Percentiles rank a stretch among this genome's conserved stretches.
Evolutionary conservation across 257 asterid species (phyloP).

Genomic region (Phtheirospermum japonicum): DNA sequence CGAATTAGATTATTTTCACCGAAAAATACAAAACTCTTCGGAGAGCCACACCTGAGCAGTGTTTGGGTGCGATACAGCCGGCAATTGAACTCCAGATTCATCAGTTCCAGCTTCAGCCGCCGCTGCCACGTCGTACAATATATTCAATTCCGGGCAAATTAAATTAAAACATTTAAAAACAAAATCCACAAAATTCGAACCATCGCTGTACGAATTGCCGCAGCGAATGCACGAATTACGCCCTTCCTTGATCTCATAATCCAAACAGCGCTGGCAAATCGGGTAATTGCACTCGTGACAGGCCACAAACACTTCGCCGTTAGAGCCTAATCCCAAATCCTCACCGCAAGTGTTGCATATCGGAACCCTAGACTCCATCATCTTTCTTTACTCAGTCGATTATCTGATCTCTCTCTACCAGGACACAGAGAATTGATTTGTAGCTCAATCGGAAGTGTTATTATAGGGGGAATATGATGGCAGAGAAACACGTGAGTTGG

Average conservation of each 20-base stretch:
- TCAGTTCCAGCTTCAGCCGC: slow-evolving; percentile 36
- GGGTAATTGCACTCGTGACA: slow-evolving; percentile 78
- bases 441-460: slow-evolving; percentile 21
- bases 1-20: not conserved
- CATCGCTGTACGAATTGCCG: slow-evolving; percentile 50
- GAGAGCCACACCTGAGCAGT: slow-evolving; percentile 39
- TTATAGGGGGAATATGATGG: slow-evolving; percentile 30
- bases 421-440: slow-evolving; percentile 15
- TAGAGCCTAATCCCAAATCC: slow-evolving; percentile 46
- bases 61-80: slow-evolving; percentile 37
- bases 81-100: slow-evolving; percentile 40
- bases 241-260: slow-evolving; percentile 71
- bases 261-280: slow-evolving; percentile 66
- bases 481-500: slow-evolving; percentile 42
- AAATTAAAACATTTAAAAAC: not conserved
- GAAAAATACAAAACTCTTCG: not conserved
- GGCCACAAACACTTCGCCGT: slow-evolving; percentile 70
- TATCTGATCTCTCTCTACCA: slow-evolving; percentile 24
- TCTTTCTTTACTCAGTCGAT: slow-evolving; percentile 5
- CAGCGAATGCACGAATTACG: slow-evolving; percentile 66
- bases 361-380: slow-evolving; percentile 87
- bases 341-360: slow-evolving; percentile 80
- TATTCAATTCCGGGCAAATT: not conserved
- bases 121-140: not conserved
- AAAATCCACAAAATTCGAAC: slow-evolving; percentile 30